phyloP scores from a whole-genome alignment of 495 filamentous ascomycete species.

The Penicillium arizonense region DNA sequence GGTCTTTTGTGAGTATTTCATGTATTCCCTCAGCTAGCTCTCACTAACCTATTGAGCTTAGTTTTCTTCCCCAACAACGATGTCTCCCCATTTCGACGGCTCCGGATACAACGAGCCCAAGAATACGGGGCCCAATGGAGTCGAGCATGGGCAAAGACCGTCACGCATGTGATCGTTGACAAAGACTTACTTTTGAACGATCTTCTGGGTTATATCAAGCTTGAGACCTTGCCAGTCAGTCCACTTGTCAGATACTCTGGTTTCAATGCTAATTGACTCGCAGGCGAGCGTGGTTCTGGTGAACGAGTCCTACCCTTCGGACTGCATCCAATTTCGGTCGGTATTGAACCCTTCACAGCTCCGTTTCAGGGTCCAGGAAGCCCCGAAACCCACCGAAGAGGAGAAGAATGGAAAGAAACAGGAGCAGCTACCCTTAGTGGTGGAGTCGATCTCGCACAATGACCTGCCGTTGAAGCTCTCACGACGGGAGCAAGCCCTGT shows the following conservation, averaged over 20 bases:
- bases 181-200: slow-evolving; percentile 62
- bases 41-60: slow-evolving; percentile 21
- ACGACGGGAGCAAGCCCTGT: slow-evolving; percentile 13
- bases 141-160: slow-evolving; percentile 46
- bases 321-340: slow-evolving; percentile 65
- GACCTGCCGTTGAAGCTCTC: slow-evolving; percentile 32
- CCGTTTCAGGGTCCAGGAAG: slow-evolving; percentile 58
- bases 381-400: slow-evolving; percentile 9
- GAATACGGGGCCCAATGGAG: slow-evolving; percentile 74
- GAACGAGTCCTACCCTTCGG: slow-evolving; percentile 74
- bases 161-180: slow-evolving; percentile 82
- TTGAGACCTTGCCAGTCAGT: slow-evolving; percentile 47
- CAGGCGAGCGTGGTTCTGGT: slow-evolving; percentile 59
- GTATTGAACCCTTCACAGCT: slow-evolving; percentile 58
- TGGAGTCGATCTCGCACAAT: neutral
- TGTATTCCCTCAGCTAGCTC: neutral
- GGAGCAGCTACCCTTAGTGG: neutral
- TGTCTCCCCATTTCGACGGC: slow-evolving; percentile 58
- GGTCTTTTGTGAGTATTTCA: slow-evolving; percentile 53
- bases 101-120: slow-evolving; percentile 70
- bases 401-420: neutral
- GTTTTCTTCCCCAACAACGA: slow-evolving; percentile 83
- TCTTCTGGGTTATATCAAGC: slow-evolving; percentile 59
- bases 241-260: slow-evolving; percentile 12
- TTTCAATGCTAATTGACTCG: slow-evolving; percentile 24